phyloP scores from a whole-genome alignment of 176 grass and related monocot species.

The Triticum aestivum region IWGSC_CS_RefSeq_v2.1 NC_057808.1:292256897-292257396 shows the following conservation, averaged over 20 bases:
- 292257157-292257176: slow-evolving; percentile 55
- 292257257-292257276: slow-evolving; percentile 49
- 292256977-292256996: slow-evolving; percentile 41
- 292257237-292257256: slow-evolving; percentile 29
- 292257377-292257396: too few relatives aligned
- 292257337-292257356: not conserved
- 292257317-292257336: not conserved
- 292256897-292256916: too few relatives aligned
- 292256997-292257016: slow-evolving; percentile 39
- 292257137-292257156: slow-evolving; percentile 38
- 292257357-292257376: not conserved
- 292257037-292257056: not conserved
- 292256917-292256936: slow-evolving; percentile 7
- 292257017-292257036: not conserved
- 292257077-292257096: slow-evolving; percentile 20
- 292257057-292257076: slow-evolving; percentile 5
- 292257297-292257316: not conserved
- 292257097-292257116: slow-evolving; percentile 35
- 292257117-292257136: slow-evolving; percentile 34
- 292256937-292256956: slow-evolving; percentile 35
- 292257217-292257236: slow-evolving; percentile 32
- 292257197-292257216: not conserved
- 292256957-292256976: slow-evolving; percentile 26
- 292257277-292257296: slow-evolving; percentile 24
- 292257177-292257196: slow-evolving; percentile 25